phyloP scores from a whole-genome alignment of 495 filamentous ascomycete species.

The Beverwykella pulmonaria region DNA sequence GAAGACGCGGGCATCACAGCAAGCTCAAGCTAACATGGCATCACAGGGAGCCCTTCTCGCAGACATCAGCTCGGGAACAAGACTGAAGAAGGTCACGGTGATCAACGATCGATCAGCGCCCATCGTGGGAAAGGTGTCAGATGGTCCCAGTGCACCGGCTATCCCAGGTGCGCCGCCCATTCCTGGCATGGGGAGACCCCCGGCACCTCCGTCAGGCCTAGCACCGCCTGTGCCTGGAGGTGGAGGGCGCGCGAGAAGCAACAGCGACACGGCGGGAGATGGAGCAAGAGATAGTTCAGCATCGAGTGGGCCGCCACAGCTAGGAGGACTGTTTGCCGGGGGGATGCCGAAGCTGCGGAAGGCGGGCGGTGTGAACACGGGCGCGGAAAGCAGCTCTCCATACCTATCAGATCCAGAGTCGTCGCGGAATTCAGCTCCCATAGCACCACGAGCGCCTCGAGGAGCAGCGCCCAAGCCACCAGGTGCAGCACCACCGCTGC shows the following conservation, averaged over 20 bases:
- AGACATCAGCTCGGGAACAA: constrained; percentile 83
- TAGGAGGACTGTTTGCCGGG: constrained; percentile 87
- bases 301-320: constrained; percentile 69
- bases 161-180: constrained; percentile 79
- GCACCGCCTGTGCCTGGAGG: constrained; percentile 75
- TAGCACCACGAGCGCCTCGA: constrained; percentile 50
- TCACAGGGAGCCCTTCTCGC: constrained; percentile 81
- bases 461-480: constrained; percentile 66
- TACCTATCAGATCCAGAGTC: constrained; percentile 81
- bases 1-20: constrained; percentile 27
- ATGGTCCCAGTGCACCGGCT: constrained; percentile 60
- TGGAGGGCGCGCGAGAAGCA: constrained; percentile 71
- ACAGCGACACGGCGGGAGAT: constrained; percentile 65
- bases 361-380: constrained; percentile 83
- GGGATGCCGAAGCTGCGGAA: constrained; percentile 95
- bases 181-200: constrained; percentile 65
- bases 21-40: constrained; percentile 40
- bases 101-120: constrained; percentile 91
- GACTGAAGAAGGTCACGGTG: constrained; percentile 79
- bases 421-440: constrained; percentile 50
- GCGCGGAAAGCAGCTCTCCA: constrained; percentile 73
- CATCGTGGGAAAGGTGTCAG: constrained; percentile 58
- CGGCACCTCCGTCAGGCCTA: constrained; percentile 65
- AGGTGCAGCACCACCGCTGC: constrained; percentile 70
- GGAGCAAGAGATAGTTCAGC: constrained; percentile 51